Evolutionary conservation across 1,139 yeast genomes (phyloP).

Genomic region (Geotrichum europaeum): DNA sequence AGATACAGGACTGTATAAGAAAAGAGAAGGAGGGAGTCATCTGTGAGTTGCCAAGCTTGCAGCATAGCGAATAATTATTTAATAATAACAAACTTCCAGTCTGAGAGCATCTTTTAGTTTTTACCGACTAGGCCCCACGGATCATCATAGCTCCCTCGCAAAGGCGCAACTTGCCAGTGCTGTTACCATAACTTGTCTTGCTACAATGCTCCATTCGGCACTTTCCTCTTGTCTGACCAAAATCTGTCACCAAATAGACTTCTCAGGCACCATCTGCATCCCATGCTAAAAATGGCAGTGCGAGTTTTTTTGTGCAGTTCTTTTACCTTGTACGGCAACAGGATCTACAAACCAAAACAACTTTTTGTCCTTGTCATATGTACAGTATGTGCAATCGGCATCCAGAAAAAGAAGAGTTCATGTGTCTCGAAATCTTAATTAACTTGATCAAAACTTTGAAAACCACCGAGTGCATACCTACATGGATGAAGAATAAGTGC

Average conservation of each 20-base stretch:
- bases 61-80: no score
- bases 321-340: background rate
- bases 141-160: no score
- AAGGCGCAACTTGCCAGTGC: no score
- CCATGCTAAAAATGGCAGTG: background rate
- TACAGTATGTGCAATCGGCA: background rate
- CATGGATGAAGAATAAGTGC: background rate
- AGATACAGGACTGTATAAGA: background rate
- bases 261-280: background rate
- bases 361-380: background rate
- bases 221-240: background rate
- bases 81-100: no score
- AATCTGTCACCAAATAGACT: background rate
- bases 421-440: background rate
- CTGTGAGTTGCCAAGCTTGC: no score
- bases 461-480: background rate
- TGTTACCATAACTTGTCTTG: background rate
- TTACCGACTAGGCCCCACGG: no score
- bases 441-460: background rate
- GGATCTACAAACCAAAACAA: background rate
- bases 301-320: background rate
- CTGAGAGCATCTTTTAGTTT: no score
- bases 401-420: background rate
- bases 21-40: no score
- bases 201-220: background rate